A percentile compares a stretch with the other conserved stretches of the same genome.
phyloP scores from a whole-genome alignment of 2,329 filamentous ascomycete genomes.

The Fusarium odoratissimum region DNA sequence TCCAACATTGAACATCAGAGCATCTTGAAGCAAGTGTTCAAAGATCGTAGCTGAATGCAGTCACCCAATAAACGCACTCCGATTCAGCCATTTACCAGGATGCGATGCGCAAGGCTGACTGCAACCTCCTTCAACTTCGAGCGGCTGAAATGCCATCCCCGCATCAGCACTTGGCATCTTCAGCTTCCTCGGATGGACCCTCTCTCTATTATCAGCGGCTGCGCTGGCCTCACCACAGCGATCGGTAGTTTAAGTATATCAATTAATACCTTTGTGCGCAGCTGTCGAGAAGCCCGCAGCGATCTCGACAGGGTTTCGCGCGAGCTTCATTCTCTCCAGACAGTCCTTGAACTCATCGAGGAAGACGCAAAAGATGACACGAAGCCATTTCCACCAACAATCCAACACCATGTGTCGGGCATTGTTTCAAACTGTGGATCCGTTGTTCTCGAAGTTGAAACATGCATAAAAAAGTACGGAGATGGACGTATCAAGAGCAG shows the following conservation, averaged over 20 bases:
- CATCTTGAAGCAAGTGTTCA: too few species aligned
- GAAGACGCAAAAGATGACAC: slow-evolving; percentile 11
- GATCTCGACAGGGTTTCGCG: slow-evolving; percentile 29
- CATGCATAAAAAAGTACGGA: slow-evolving; percentile 6
- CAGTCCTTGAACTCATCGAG: slow-evolving; percentile 26
- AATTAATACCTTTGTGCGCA: slow-evolving; percentile 18
- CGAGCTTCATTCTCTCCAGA: slow-evolving; percentile 23
- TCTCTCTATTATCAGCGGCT: slow-evolving; percentile 22
- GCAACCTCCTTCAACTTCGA: accelerated
- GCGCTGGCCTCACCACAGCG: slow-evolving; percentile 11
- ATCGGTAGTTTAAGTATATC: slow-evolving; percentile 1
- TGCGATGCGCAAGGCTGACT: background rate
- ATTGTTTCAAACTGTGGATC: slow-evolving; percentile 10
- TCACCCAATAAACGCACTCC: background rate
- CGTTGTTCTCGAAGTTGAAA: slow-evolving; percentile 4
- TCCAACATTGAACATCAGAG: too few species aligned
- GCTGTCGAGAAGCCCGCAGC: slow-evolving; percentile 22
- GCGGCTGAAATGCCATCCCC: background rate
- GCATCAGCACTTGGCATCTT: background rate
- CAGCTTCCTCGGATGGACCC: background rate
- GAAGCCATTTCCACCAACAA: background rate
- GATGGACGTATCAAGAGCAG: background rate
- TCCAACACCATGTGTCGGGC: background rate
- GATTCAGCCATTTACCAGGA: background rate
- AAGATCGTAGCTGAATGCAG: too few species aligned